phyloP scores from a whole-genome alignment of 345 rosid genomes.

The Salix koriyanagi region DNA sequence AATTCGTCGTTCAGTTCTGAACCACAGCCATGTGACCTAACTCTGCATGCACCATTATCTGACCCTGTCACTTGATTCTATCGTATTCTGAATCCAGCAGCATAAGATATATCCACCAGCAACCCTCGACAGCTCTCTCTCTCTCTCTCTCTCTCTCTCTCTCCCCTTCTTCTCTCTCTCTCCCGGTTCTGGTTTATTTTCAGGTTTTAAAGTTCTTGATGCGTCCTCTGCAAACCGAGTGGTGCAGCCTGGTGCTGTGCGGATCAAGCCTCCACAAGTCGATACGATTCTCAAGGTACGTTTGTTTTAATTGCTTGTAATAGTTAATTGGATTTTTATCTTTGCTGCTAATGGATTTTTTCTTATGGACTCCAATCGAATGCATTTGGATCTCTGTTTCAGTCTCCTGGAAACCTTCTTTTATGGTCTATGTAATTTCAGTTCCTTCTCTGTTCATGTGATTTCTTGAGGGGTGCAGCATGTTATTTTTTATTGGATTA shows the following conservation, averaged over 20 bases:
- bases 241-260: not conserved
- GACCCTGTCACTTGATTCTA: constrained; percentile 1
- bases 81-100: not conserved
- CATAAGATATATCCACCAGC: not conserved
- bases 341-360: no score
- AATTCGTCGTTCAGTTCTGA: not conserved
- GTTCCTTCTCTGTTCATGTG: not conserved
- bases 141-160: not conserved
- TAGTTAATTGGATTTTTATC: not conserved
- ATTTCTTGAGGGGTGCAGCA: not conserved
- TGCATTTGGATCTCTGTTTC: not conserved
- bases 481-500: no score
- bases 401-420: not conserved
- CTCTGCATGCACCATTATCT: constrained; percentile 15
- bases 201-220: not conserved
- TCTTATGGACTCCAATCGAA: no score
- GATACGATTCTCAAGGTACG: not conserved
- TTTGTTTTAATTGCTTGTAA: not conserved
- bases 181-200: not conserved
- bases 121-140: not conserved
- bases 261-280: not conserved
- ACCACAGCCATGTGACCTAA: constrained; percentile 15
- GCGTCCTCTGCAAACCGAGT: not conserved
- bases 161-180: not conserved
- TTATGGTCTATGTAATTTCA: not conserved